Evolutionary conservation across 179 eudicot genomes (phyloP), one percentile per base, ranked within the genome.

Genomic region (Carnegiea gigantea): DNA sequence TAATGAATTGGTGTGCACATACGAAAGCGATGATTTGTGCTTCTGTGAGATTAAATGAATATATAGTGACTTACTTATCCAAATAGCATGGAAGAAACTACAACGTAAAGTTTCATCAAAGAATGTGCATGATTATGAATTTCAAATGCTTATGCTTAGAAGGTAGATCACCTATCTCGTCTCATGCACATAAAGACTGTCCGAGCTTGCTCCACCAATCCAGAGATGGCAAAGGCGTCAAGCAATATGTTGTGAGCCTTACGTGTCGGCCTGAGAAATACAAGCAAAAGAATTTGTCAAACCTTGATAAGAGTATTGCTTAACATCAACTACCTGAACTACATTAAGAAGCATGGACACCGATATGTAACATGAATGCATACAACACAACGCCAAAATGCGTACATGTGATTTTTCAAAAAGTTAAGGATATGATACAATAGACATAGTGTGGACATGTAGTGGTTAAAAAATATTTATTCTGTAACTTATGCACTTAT

Each of bases 131-230:
- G 78, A 49, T 23, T 14, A 49, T 20, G 68, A 59, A 54, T 36
- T 71, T 53, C 53, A 36, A 40, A 75, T 3, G 78, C 17, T 28
- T 18, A 75, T 3, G 78, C 17, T 28, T 18, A 68, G 73, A 76
- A 64, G 40, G 62, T 30, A 33, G 44, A 67, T 79, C 40, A 95
- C 99, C 98, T 95, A 93, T 95, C 98, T 82, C 99, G 92, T 83
- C 97, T 87, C 99, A 95, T 95, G 92, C 89, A 84, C 89, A 94
- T 95, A 85, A 95, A 94, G 82, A 95, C 92, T 26, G 86, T 88
- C 80, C 84, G 86, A 70, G 99, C 94, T 88, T 93, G 97, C 86
- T 94, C 98, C 80, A 95, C 97, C 99, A 95, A 91, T 74, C 99
- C 99, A 17, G 97, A 92, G 74, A 95, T 91, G 71, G 99, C 98